Evolutionary conservation across 306 rosid genomes (phyloP).

Genomic region (Medicago truncatula): DNA sequence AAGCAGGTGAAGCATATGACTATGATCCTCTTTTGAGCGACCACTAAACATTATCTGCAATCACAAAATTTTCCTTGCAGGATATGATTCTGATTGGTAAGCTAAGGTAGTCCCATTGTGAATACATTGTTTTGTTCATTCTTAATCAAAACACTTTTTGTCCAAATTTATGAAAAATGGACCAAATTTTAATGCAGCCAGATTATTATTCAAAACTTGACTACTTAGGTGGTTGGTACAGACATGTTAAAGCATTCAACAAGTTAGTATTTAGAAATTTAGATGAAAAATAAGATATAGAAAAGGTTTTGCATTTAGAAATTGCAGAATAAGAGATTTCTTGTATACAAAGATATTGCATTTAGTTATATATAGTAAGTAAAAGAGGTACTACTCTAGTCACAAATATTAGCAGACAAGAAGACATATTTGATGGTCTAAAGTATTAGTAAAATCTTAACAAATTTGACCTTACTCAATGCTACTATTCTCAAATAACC

Average conservation of each 20-base stretch:
- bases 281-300: not conserved
- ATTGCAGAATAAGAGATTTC: too few relatives aligned
- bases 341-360: too few relatives aligned
- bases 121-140: conserved; percentile 37
- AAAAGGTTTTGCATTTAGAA: too few relatives aligned
- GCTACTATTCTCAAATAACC: too few relatives aligned
- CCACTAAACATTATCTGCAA: conserved; percentile 44
- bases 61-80: conserved; percentile 38
- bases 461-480: too few relatives aligned
- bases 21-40: conserved; percentile 65
- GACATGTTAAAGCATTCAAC: conserved; percentile 41
- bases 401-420: too few relatives aligned
- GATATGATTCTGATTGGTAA: conserved; percentile 42
- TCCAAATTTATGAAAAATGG: conserved; percentile 17
- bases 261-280: conserved; percentile 21
- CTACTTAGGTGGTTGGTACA: conserved; percentile 23
- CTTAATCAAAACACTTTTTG: not conserved
- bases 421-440: too few relatives aligned
- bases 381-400: too few relatives aligned
- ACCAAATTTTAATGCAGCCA: conserved; percentile 31
- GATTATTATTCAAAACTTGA: conserved; percentile 26
- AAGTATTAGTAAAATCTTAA: too few relatives aligned
- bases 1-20: conserved; percentile 83
- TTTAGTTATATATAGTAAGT: too few relatives aligned
- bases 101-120: conserved; percentile 38